Evolutionary conservation across 805 yeast genomes (phyloP), one percentile per base, ranked within the genome.

Genomic region (Candida ovalis): DNA sequence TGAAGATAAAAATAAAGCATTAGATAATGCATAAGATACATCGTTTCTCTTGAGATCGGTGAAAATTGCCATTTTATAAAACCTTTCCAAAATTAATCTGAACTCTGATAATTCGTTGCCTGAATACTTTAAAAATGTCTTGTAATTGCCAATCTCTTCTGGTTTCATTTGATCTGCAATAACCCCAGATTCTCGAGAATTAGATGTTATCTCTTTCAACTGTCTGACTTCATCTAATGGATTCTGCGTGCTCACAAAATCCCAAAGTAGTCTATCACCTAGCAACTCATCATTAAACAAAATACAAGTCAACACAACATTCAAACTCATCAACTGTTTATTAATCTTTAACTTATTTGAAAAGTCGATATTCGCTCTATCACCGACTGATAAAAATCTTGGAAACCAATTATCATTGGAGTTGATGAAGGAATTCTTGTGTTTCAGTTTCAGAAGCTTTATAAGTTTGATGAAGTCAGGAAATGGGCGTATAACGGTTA

Each of bases 71-170:
- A 50, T 40, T 23, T 53, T 74, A 51, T 69, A 69, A 24, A 80
- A 56, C 46, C 60, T 68, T 13, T 66, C 61, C 15, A 74, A 58
- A 1, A 53, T 36, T 2, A 41, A 49, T 18, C 62, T 57, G 47
- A 71, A 71, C 3, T 54, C 56, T 3, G 52, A 54, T 18, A 81
- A 59, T 53, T 80, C 83, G 9, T 66, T 63, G 21, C 63, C 47
- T 0, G 84, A 73, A 50, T 69, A 80, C 33, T 68, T 69, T 27
- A 80, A 52, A 53, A 81, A 81, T 30, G 70, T 69, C 42, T 72
- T 75, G 46, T 77, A 74, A 44, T 72, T 82, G 13, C 65, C 63
- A 23, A 73, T 59, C 42, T 70, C 71, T 35, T 72, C 74, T 4
- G 69, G 69, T 18, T 57, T 62, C 3, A 70, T n/a, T 7, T 35